Evolutionary conservation across 2,329 filamentous ascomycete genomes (phyloP), one percentile per base, ranked within the genome.

Genomic region (Pseudocercospora ulei): DNA sequence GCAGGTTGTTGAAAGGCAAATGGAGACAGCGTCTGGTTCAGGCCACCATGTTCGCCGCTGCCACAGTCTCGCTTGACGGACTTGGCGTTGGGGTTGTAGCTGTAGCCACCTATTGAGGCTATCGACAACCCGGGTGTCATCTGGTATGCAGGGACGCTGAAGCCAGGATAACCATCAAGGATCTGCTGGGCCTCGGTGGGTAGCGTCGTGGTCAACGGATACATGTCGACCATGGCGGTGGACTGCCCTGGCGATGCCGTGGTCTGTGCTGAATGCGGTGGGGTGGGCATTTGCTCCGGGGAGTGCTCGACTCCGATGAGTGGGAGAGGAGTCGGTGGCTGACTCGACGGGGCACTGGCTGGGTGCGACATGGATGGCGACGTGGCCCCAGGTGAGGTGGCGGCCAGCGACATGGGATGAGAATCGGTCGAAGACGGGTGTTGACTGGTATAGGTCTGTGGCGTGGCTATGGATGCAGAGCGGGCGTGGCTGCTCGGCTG

Each of bases 101-200:
- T 44, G 39, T 50, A 51, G n/a, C 25, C 28, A 13, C 34, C 37
- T 29, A 45, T 43, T 6, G 47, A 49, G 13, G 47, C 39, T 36
- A 43, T 44, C n/a, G 47, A 36, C 1, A 46, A 13, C 6, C 46
- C 46, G 6, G 26, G 24, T 7, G 37, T 38, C 29, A 51, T 40
- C 36, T 47, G 44, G 13, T 41, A 49, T 8, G 44, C 28, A 7
- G 39, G 39, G 4, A 45, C 40, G 26, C 35, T 43, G 11, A 37
- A 39, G 2, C 35, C 30, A 14, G 39, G 34, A 9, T 66, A 37
- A n/a, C 44, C 44, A 12, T 47, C 69, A 4, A 75, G 58, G 11
- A 75, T 58, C 51, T 71, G 68, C 53, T 74, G 71, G 1, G 69
- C 63, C 47, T 75, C 68, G 3, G 65, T 56, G 13, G 72, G 70